These are phyloP conservation scores for Eucalyptus pumila DNA, from an alignment of 345 rosid species.

Conservation along the genomic window DNA sequence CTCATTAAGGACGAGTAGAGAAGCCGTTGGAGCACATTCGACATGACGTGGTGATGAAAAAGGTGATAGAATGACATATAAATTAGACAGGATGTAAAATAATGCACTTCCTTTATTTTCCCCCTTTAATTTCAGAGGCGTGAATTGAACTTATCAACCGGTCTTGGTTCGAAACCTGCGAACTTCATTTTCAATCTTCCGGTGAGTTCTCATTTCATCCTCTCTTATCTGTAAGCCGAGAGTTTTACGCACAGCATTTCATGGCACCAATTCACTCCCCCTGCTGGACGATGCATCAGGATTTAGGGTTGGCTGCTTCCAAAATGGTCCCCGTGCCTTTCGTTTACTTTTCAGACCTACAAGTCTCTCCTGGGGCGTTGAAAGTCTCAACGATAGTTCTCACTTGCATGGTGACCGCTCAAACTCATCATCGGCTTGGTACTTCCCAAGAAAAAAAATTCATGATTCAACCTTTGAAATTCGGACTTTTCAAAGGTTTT, in stretches of 20 bases:
- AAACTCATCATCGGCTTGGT: neutral
- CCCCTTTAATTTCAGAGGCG: neutral
- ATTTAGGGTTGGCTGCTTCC: neutral
- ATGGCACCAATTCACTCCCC: neutral
- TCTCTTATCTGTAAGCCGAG: neutral
- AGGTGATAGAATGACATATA: neutral
- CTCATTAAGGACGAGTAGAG: neutral
- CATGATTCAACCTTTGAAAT: neutral
- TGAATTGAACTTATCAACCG: neutral
- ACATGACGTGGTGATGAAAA: neutral
- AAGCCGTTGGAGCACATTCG: neutral
- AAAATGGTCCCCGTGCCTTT: neutral
- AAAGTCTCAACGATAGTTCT: neutral
- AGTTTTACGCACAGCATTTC: neutral
- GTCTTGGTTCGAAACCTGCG: neutral
- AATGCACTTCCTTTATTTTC: neutral
- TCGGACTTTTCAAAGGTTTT: neutral
- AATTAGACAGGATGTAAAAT: neutral
- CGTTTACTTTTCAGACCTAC: neutral
- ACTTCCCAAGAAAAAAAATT: neutral
- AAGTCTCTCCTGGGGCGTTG: neutral
- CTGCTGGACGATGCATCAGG: neutral
- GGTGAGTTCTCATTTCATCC: neutral
- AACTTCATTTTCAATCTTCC: neutral
- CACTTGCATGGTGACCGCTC: neutral